Conservation (phyloP, 2,329 filamentous ascomycete genomes). For the Fusarium zealandicum region DNA sequence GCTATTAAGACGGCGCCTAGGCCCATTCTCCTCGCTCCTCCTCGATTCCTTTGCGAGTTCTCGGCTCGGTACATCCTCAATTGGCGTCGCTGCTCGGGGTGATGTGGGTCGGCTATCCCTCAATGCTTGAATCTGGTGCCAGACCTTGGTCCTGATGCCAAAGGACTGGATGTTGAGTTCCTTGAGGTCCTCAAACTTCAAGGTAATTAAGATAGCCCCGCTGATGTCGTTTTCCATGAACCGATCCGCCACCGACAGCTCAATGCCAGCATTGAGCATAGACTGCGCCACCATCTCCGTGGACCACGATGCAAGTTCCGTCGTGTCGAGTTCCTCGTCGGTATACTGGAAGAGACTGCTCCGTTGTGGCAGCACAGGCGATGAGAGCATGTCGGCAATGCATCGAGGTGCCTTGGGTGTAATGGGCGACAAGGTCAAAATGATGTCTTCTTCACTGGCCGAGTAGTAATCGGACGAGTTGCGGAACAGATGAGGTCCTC, state of each 20-base stretch:
- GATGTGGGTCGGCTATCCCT: constrained; percentile 62
- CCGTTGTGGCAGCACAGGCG: constrained; percentile 43
- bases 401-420: constrained; percentile 67
- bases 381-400: constrained; percentile 39
- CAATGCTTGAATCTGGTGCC: constrained; percentile 79
- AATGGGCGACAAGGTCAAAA: constrained; percentile 75
- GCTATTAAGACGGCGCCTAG: constrained; percentile 51
- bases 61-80: constrained; percentile 65
- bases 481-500: constrained; percentile 86
- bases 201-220: constrained; percentile 83
- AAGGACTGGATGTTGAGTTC: constrained; percentile 84
- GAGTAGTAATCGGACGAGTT: constrained; percentile 62
- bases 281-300: constrained; percentile 82
- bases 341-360: constrained; percentile 65
- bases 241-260: constrained; percentile 77
- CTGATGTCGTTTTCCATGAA: constrained; percentile 94
- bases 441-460: constrained; percentile 54
- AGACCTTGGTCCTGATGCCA: constrained; percentile 79
- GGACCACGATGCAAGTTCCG: constrained; percentile 70
- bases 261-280: constrained; percentile 86
- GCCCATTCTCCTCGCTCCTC: constrained; percentile 47
- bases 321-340: constrained; percentile 63
- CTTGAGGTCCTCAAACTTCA: constrained; percentile 88
- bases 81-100: constrained; percentile 64
- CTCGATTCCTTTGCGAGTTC: constrained; percentile 57